Conservation (phyloP, 768 basidiomycete species). For the Cubamyces lactineus region DNA sequence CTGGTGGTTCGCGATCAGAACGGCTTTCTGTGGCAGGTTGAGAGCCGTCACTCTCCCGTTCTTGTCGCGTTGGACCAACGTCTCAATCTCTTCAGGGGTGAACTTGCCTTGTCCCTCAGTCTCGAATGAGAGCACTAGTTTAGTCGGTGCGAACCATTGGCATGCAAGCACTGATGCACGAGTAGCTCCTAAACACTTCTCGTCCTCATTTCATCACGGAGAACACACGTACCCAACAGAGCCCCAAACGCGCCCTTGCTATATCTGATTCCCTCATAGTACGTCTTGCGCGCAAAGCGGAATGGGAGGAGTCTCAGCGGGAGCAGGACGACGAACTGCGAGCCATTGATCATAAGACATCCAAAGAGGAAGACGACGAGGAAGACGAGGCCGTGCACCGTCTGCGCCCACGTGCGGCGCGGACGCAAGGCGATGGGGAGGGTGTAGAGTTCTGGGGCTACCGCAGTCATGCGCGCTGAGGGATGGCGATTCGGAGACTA, state of each 20-base stretch:
- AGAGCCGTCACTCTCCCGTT: slow-evolving; percentile 62
- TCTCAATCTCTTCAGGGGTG: slow-evolving; percentile 58
- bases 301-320: slow-evolving; percentile 71
- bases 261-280: slow-evolving; percentile 72
- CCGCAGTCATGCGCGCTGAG: slow-evolving; percentile 14
- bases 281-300: slow-evolving; percentile 53
- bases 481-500: neutral
- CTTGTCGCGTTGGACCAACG: slow-evolving; percentile 57
- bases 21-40: slow-evolving; percentile 75
- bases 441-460: slow-evolving; percentile 36
- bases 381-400: slow-evolving; percentile 54
- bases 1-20: slow-evolving; percentile 94
- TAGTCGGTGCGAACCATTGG: slow-evolving; percentile 82
- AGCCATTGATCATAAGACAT: slow-evolving; percentile 68
- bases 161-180: slow-evolving; percentile 66
- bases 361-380: slow-evolving; percentile 61
- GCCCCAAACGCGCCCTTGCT: slow-evolving; percentile 84
- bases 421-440: slow-evolving; percentile 59
- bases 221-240: slow-evolving; percentile 59
- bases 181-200: slow-evolving; percentile 4
- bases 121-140: slow-evolving; percentile 73
- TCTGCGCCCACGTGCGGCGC: slow-evolving; percentile 55
- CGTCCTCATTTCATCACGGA: neutral
- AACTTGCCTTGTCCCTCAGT: slow-evolving; percentile 66
- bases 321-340: slow-evolving; percentile 73